phyloP scores from a whole-genome alignment of 2,329 filamentous ascomycete genomes.

The Trichoderma hamatum region DNA sequence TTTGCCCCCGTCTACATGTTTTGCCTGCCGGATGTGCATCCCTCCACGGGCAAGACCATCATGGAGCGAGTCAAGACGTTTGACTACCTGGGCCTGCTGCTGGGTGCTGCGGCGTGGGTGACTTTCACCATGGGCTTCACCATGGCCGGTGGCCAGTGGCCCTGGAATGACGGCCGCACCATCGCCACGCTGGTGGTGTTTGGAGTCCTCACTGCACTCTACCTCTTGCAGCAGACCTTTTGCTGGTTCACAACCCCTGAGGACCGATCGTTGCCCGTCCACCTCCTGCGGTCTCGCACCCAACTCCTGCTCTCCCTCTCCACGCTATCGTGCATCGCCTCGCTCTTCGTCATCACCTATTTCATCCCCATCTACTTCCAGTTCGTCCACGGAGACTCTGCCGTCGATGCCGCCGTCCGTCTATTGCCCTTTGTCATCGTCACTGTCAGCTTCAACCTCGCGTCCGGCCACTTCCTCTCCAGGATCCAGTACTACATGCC shows the following conservation, averaged over 20 bases:
- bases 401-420: constrained; percentile 27
- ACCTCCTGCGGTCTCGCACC: constrained; percentile 11
- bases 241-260: constrained; percentile 14
- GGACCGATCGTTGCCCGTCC: constrained; percentile 10
- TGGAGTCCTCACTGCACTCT: constrained; percentile 37
- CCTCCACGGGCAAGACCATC: constrained; percentile 7
- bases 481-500: constrained; percentile 26
- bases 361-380: constrained; percentile 31
- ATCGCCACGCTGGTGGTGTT: constrained; percentile 51
- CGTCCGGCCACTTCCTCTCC: constrained; percentile 16
- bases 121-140: constrained; percentile 49
- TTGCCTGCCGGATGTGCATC: constrained; percentile 14
- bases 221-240: constrained; percentile 3
- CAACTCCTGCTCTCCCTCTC: constrained; percentile 29
- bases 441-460: constrained; percentile 12
- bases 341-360: constrained; percentile 28
- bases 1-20: constrained; percentile 22
- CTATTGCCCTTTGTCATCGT: constrained; percentile 27
- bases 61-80: constrained; percentile 39
- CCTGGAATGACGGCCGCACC: constrained; percentile 48
- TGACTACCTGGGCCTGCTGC: constrained; percentile 39
- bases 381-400: constrained; percentile 28
- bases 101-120: constrained; percentile 1
- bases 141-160: constrained; percentile 51
- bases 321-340: constrained; percentile 18